Evolutionary conservation across 495 filamentous ascomycete genomes (phyloP).

Genomic region (Penicillium maclennaniae): DNA sequence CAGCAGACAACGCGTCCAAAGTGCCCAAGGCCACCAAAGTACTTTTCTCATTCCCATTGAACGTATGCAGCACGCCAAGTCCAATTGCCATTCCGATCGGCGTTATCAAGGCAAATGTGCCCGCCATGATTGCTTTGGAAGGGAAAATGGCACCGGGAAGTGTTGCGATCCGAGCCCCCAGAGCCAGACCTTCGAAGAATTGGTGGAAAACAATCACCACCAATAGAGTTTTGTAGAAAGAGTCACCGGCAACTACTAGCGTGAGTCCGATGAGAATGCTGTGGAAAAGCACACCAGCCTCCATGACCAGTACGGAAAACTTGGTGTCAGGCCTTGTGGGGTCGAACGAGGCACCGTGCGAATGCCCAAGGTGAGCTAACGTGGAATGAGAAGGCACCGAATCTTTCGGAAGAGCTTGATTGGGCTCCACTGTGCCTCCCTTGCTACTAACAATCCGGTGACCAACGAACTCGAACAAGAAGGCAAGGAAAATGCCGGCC

Average conservation of each 20-base stretch:
- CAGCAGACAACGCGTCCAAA: slow-evolving; percentile 44
- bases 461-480: slow-evolving; percentile 56
- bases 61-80: slow-evolving; percentile 38
- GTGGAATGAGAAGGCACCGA: slow-evolving; percentile 6
- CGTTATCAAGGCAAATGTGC: slow-evolving; percentile 38
- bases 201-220: slow-evolving; percentile 75
- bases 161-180: slow-evolving; percentile 70
- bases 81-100: slow-evolving; percentile 47
- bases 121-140: slow-evolving; percentile 37
- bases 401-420: slow-evolving; percentile 3
- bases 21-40: slow-evolving; percentile 41
- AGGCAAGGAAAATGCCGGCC: slow-evolving; percentile 61
- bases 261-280: slow-evolving; percentile 49
- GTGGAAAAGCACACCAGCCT: slow-evolving; percentile 70
- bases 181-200: slow-evolving; percentile 62
- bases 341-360: slow-evolving; percentile 24
- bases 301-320: slow-evolving; percentile 59
- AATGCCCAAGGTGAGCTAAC: slow-evolving; percentile 27
- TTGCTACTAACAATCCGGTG: slow-evolving; percentile 42
- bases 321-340: slow-evolving; percentile 40
- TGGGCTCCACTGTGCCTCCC: neutral
- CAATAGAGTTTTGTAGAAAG: slow-evolving; percentile 63
- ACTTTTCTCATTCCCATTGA: slow-evolving; percentile 33
- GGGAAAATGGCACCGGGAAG: slow-evolving; percentile 50
- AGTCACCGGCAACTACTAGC: slow-evolving; percentile 37